These are phyloP conservation scores for Eutypa lata DNA, from an alignment of 2,329 filamentous ascomycete species.

Conservation along the genomic window DNA sequence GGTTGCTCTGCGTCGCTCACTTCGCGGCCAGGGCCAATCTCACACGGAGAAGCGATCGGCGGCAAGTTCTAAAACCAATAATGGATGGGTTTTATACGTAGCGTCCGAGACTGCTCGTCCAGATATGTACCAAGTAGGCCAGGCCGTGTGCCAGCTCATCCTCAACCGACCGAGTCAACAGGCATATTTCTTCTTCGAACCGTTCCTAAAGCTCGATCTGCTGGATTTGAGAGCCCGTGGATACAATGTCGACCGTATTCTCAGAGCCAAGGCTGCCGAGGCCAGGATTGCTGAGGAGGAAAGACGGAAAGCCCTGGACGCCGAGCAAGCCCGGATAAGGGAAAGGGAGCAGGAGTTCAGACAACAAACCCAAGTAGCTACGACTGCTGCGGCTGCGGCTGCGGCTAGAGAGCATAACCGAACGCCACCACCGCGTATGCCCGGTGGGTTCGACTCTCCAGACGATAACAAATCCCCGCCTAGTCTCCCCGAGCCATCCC, in stretches of 20 bases:
- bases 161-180: constrained; percentile 82
- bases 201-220: constrained; percentile 81
- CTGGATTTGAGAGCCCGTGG: constrained; percentile 79
- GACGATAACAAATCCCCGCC: constrained; percentile 17
- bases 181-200: constrained; percentile 86
- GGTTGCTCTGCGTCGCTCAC: constrained; percentile 72
- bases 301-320: constrained; percentile 69
- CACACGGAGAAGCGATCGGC: constrained; percentile 75
- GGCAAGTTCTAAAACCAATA: constrained; percentile 54
- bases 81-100: constrained; percentile 70
- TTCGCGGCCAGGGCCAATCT: constrained; percentile 66
- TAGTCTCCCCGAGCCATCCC: constrained; percentile 30
- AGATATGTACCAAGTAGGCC: constrained; percentile 90
- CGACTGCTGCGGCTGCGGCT: constrained; percentile 31
- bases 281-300: constrained; percentile 83
- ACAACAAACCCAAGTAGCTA: constrained; percentile 41
- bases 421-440: constrained; percentile 57
- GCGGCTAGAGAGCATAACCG: constrained; percentile 36
- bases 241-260: constrained; percentile 94
- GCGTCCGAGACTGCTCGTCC: constrained; percentile 59
- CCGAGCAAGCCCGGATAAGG: constrained; percentile 67
- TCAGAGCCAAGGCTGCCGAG: constrained; percentile 83
- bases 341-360: constrained; percentile 48
- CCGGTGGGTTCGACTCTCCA: constrained; percentile 60
- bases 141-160: constrained; percentile 78